Evolutionary conservation across 352 stramenopile genomes (phyloP).

Genomic region (Pythium oligandrum): DNA sequence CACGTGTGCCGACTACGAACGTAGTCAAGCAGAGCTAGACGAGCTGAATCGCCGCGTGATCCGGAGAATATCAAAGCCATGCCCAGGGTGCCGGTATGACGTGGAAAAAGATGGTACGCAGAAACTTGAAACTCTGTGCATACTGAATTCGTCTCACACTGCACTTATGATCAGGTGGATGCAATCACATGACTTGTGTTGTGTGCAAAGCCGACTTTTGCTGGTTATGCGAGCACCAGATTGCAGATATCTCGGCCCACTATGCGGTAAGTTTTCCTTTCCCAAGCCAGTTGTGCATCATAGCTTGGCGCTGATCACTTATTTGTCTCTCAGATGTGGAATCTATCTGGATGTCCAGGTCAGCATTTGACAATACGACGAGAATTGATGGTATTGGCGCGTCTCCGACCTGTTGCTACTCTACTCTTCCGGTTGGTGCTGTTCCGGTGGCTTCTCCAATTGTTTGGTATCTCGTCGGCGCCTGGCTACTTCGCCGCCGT

Average conservation of each 20-base stretch:
- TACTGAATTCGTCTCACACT: neutral
- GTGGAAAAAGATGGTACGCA: constrained; percentile 77
- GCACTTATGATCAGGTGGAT: constrained; percentile 41
- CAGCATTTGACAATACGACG: constrained; percentile 42
- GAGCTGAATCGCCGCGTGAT: constrained; percentile 81
- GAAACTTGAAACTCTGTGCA: neutral
- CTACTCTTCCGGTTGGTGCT: no score
- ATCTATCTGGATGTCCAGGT: constrained; percentile 59
- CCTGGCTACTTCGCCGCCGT: no score
- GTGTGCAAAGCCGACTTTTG: constrained; percentile 85
- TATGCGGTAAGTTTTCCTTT: constrained; percentile 32
- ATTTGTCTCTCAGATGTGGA: constrained; percentile 53
- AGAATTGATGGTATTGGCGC: no score
- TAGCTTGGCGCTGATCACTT: neutral
- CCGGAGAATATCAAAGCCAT: constrained; percentile 77
- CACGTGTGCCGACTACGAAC: constrained; percentile 77
- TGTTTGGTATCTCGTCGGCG: no score
- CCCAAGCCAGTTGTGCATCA: neutral
- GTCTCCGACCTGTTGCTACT: no score
- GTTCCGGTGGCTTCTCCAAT: no score
- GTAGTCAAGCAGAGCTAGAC: constrained; percentile 56
- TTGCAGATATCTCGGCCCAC: constrained; percentile 86
- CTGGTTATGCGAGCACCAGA: constrained; percentile 84
- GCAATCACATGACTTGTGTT: constrained; percentile 91
- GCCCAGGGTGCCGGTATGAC: constrained; percentile 78